Evolutionary conservation across 345 rosid species (phyloP).

Genomic region (Kernera saxatilis): DNA sequence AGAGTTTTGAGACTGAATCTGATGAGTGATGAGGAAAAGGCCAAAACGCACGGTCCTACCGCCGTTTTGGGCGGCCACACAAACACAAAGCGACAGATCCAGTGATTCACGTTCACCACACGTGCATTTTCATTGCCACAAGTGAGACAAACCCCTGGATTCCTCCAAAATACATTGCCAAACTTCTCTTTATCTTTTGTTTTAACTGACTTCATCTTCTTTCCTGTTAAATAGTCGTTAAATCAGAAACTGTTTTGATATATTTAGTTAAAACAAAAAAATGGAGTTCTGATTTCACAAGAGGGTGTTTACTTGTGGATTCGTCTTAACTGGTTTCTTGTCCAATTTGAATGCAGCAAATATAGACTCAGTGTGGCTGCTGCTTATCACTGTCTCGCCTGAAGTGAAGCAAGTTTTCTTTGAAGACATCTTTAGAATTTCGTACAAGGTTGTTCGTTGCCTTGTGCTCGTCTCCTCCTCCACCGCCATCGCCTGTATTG

Average conservation of each 20-base stretch:
- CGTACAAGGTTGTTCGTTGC: conserved; percentile 48
- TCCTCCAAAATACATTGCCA: neutral
- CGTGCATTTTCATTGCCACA: conserved; percentile 4
- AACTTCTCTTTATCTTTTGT: neutral
- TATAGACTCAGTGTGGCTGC: conserved; percentile 53
- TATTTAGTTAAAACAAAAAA: neutral
- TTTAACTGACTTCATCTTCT: neutral
- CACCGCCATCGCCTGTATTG: conserved; percentile 24
- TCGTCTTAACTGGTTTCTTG: conserved; percentile 33
- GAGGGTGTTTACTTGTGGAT: conserved; percentile 8
- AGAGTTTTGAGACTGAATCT: conserved; percentile 1
- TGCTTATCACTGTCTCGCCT: conserved; percentile 33
- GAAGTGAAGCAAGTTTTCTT: conserved; percentile 34
- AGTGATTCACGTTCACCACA: conserved; percentile 1
- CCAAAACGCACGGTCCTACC: conserved; percentile 11
- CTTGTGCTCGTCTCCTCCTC: conserved; percentile 35
- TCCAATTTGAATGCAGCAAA: conserved; percentile 81
- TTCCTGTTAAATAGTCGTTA: neutral
- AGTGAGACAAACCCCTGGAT: neutral
- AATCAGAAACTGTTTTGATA: neutral
- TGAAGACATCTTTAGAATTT: conserved; percentile 61
- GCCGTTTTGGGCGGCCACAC: conserved; percentile 5
- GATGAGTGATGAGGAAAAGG: neutral
- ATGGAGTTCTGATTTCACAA: neutral
- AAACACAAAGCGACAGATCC: neutral